Evolutionary conservation across 2,329 filamentous ascomycete species (phyloP).

Genomic region (Trichophyton benhamiae): DNA sequence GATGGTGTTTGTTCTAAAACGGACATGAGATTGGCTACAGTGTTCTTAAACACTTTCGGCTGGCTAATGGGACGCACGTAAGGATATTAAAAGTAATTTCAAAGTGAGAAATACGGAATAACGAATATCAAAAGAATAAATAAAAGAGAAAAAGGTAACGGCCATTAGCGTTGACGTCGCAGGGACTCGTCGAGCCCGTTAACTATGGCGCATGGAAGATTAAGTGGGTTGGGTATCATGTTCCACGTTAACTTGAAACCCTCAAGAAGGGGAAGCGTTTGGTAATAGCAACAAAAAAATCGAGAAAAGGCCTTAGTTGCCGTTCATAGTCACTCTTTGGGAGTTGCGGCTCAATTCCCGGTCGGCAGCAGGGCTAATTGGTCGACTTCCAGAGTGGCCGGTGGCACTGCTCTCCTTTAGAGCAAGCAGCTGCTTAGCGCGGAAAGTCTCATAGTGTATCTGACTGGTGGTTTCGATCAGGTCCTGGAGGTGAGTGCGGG

Average conservation of each 20-base stretch:
- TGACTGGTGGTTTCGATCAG: constrained; percentile 98
- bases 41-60: not conserved
- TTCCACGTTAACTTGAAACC: constrained; percentile 1
- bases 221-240: constrained; percentile 4
- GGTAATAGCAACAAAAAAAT: not conserved
- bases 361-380: constrained; percentile 90
- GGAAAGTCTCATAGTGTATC: constrained; percentile 99
- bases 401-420: constrained; percentile 95
- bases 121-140: not conserved
- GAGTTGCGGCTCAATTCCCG: constrained; percentile 93
- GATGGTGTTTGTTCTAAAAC: not conserved
- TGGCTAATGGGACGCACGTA: not conserved
- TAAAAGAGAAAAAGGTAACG: not conserved
- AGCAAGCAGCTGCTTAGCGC: constrained; percentile 93
- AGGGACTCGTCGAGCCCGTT: not conserved
- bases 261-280: not conserved
- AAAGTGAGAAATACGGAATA: constrained; percentile 1
- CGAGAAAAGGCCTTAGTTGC: constrained; percentile 53
- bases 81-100: constrained; percentile 2
- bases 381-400: constrained; percentile 61
- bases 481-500: constrained; percentile 94
- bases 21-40: not conserved
- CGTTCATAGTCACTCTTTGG: constrained; percentile 97
- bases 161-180: not conserved
- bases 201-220: constrained; percentile 1